Percentiles rank a stretch among this genome's conserved stretches.
phyloP scores from a whole-genome alignment of 441 rosid genomes.

The Eruca vesicaria region DNA sequence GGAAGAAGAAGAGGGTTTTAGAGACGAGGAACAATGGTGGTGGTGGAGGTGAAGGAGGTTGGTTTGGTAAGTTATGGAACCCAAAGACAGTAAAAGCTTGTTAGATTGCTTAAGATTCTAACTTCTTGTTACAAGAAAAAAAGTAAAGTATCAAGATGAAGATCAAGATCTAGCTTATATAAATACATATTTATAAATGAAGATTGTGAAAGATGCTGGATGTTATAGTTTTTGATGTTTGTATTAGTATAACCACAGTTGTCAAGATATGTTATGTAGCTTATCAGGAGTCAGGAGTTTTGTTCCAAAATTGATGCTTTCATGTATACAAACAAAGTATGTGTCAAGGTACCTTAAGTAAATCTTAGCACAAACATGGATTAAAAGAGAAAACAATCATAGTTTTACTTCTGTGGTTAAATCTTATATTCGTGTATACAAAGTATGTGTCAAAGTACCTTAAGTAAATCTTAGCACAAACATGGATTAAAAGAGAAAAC shows the following conservation, averaged over 20 bases:
- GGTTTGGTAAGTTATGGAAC: conserved; percentile 47
- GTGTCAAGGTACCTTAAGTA: background rate
- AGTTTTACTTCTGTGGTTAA: background rate
- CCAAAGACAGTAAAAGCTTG: conserved; percentile 45
- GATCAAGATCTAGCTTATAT: conserved; percentile 9
- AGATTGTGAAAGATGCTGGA: conserved; percentile 5
- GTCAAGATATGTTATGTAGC: conserved; percentile 10
- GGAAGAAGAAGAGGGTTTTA: too few species aligned
- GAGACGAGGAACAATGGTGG: conserved; percentile 39
- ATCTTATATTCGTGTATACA: background rate
- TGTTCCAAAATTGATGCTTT: conserved; percentile 6
- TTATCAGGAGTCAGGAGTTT: conserved; percentile 10
- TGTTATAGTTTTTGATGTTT: conserved; percentile 12
- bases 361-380: background rate
- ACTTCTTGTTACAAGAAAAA: background rate
- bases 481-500: background rate
- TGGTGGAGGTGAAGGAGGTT: conserved; percentile 34
- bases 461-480: background rate
- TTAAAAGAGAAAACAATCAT: background rate
- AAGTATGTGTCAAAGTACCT: background rate
- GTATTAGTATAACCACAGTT: background rate
- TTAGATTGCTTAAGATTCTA: conserved; percentile 29
- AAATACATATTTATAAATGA: background rate
- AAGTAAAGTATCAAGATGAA: conserved; percentile 2
- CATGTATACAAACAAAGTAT: background rate